Evolutionary conservation across 768 basidiomycete genomes (phyloP), one percentile per base, ranked within the genome.

Genomic region (Pulveroboletus sp.): DNA sequence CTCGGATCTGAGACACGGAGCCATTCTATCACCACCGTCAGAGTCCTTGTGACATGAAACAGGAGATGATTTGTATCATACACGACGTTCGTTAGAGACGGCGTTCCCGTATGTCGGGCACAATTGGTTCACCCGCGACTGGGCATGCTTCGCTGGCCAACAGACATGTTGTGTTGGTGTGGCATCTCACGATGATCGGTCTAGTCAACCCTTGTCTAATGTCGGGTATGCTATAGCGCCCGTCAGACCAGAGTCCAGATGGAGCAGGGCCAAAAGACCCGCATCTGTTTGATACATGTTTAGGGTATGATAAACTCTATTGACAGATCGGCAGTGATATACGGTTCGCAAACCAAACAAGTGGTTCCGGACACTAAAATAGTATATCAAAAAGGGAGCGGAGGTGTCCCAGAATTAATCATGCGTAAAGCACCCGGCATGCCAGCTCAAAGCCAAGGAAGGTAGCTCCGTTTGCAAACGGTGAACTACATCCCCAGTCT

Each of bases 391-490:
- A 38, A 39, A 5, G 21, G 36, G 15, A 26, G 11, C n/a, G 15
- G 42, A 31, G 33, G 32, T 4, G 21, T 45, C 41, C 21, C 30
- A 14, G 26, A n/a, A 41, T 51, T 14, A 9, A 46, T 60, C 26
- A 68, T 17, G 65, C 64, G 60, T 81, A 81, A 52, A 89, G 70
- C 38, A 81, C 55, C 40, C 93, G 79, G 70, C 82, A 92, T 39
- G 90, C 91, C 71, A 97, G 76, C 75, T 98, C 95, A 61, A 93
- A 97, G 1, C 91, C 93, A 49, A 95, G 80, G 78, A 97, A 98
- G 0, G 95, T 98, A 1, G 92, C 92, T 17, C 93, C 95, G 59
- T 97, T 98, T 10, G 94, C 94, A 61, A 96, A 95, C 1, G 93
- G 94, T 3, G 91, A 93, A 60, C 91, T 93, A 46, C 15, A 39